Evolutionary conservation across 2,329 filamentous ascomycete species (phyloP), one percentile per base, ranked within the genome.

Genomic region (Geoglossum cookeanum): DNA sequence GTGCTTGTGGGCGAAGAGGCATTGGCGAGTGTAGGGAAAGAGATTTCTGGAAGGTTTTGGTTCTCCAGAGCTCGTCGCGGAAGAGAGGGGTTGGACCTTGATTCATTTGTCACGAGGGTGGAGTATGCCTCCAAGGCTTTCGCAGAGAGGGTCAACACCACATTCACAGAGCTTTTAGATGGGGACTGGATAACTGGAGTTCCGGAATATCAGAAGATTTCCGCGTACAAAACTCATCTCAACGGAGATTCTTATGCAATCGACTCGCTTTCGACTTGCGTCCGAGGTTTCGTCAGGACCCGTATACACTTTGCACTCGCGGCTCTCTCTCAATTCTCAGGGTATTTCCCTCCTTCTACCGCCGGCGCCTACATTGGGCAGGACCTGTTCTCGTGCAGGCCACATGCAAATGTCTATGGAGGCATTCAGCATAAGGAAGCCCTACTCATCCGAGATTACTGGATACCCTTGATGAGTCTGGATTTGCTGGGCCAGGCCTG

Each of bases 1-100:
- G 75, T 83, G 30, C 71, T 85, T 3, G 81, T 84, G 27, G 79
- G 76, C 17, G 82, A 86, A 63, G 72, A 77, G 55, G 81, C 80
- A 3, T 63, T 84, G 11, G 70, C 68, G 67, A 59, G 58, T 68
- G 7, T 63, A 61, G 17, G 59, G 62, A n/a, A 55, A 63, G 17
- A 37, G 55, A 22, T 33, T 51, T 11, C 29, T 48, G 37, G 57
- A 55, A 29, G 11, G 48, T n/a, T 48, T 48, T 27, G 58, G 32
- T 35, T 49, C 51, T 17, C 27, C 29, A 49, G 48, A 55, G n/a
- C 60, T 63, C 74, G 77, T 42, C 74, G 79, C 33, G 68, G 66
- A 8, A 63, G 70, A n/a, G 73, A 74, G 2, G 64, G 70, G 9
- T 62, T 79, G 1, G 74, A 75, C 8, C 78, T 82, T 57, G 75